Base-by-base conservation (phyloP, 139 green algal genomes). In the Pseudopediastrum boryanum region DNA sequence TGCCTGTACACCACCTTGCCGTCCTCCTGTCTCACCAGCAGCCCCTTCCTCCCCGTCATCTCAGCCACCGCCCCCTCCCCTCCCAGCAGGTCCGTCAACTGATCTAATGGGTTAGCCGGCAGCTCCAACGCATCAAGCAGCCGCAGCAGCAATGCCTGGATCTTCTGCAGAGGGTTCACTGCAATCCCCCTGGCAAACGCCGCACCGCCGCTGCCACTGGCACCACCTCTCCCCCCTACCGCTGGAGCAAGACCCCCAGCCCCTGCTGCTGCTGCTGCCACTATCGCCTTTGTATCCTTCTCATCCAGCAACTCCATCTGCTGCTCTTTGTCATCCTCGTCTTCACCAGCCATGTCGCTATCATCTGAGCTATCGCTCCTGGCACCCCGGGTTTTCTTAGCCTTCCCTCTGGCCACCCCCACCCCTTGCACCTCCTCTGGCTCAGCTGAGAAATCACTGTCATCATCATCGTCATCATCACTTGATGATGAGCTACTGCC, bases 81-180 rank as follows among this genome's bases (percentile, higher is more conserved):
- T 0, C 94, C 94, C 80, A 98, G 86, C 77, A 87, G 54, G 51
- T 97, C 83, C 0, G 97, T 88, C 16, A 98, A 75, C 68, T 93
- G 71, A 75, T 98, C 94, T 38, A 98, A 83, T 64, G 95, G 95
- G 90, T 98, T 97, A 71, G 90, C 79, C 2, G 93, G 94, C 81
- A 97, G 87, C 52, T 88, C 71, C 74, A 94, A 73, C 13, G 66
- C 75, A 1, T 77, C 65, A 0, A 91, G 83, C 48, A 82, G 44
- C 4, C 64, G 50, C 64, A 82, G 51, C 38, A 82, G 65, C 50
- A 75, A 50, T 13, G 29, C 43, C 56, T 68, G 72, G 29, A 88
- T 79, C 38, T 66, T 66, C 43, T 62, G 29, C 72, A 81, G 59
- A 54, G 73, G 52, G 4, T 29, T 58, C 61, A 29, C 21, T 48